Percentiles rank a stretch among this genome's conserved stretches.
phyloP scores from a whole-genome alignment of 2,329 filamentous ascomycete species.

The Zalaria sp. region DNA sequence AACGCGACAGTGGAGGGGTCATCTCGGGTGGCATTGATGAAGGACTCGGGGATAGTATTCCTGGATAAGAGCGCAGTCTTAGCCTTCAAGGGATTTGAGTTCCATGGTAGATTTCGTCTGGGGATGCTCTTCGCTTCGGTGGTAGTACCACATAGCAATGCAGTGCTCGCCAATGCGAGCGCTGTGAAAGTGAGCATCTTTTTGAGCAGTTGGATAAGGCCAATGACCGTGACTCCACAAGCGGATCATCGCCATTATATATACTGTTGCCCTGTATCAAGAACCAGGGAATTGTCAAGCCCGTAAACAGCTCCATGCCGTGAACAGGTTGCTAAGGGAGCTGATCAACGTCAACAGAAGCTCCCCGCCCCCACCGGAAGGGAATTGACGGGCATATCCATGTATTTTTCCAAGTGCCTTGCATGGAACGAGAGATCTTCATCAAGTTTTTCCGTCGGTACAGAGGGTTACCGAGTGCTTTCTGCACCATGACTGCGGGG shows the following conservation, averaged over 20 bases:
- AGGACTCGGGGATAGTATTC: constrained; percentile 3
- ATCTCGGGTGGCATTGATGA: constrained; percentile 8
- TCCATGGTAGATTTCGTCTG: too few relatives aligned
- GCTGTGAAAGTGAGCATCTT: constrained; percentile 4
- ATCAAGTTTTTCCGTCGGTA: too few relatives aligned
- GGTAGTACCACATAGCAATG: too few relatives aligned
- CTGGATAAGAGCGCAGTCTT: background rate
- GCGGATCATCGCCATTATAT: too few relatives aligned
- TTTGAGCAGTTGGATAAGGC: too few relatives aligned
- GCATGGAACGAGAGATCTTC: too few relatives aligned
- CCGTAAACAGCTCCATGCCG: background rate
- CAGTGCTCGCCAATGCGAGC: constrained; percentile 1
- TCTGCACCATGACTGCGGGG: too few relatives aligned
- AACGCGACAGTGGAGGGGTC: constrained; percentile 7
- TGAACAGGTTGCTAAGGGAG: background rate
- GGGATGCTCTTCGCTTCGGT: too few relatives aligned
- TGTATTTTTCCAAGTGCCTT: background rate
- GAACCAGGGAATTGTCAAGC: background rate
- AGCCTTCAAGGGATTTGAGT: too few relatives aligned
- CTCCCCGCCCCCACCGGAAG: background rate
- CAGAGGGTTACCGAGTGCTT: too few relatives aligned
- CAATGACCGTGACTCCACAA: too few relatives aligned
- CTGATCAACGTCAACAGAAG: background rate
- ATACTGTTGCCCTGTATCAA: too few relatives aligned
- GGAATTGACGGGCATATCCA: background rate